Conservation (phyloP, 179 eudicot genomes). For the Dionaea muscipula region DNA sequence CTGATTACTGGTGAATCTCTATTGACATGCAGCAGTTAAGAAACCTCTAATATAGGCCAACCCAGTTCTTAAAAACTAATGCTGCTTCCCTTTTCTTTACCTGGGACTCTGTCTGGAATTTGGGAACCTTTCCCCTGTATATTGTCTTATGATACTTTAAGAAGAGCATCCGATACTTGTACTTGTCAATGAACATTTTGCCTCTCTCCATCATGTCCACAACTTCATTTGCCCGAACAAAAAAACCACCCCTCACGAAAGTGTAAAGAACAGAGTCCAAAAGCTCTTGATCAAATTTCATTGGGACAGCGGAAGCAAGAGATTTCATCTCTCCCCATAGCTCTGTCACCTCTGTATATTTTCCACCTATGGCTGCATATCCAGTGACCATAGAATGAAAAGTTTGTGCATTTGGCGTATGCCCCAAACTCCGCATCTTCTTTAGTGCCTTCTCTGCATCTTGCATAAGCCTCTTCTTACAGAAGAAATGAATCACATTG, state of each 20-base stretch:
- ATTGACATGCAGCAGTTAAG: no score
- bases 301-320: slow-evolving; percentile 37
- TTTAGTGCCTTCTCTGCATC: slow-evolving; percentile 95
- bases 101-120: slow-evolving; percentile 61
- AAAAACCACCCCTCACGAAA: slow-evolving; percentile 88
- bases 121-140: slow-evolving; percentile 77
- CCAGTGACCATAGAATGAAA: slow-evolving; percentile 89
- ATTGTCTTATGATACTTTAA: slow-evolving; percentile 72
- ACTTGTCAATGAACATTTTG: slow-evolving; percentile 76
- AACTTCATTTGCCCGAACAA: slow-evolving; percentile 72
- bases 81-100: slow-evolving; percentile 64
- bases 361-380: slow-evolving; percentile 85
- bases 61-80: slow-evolving; percentile 70
- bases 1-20: background rate
- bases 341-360: slow-evolving; percentile 79
- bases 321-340: slow-evolving; percentile 94
- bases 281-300: slow-evolving; percentile 84
- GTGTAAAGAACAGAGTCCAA: slow-evolving; percentile 85
- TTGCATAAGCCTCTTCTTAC: slow-evolving; percentile 80
- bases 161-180: slow-evolving; percentile 69
- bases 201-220: slow-evolving; percentile 82
- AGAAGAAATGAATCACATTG: slow-evolving; percentile 74
- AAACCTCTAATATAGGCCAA: slow-evolving; percentile 37
- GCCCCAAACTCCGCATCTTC: slow-evolving; percentile 84
- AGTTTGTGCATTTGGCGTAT: slow-evolving; percentile 82